Base-by-base conservation (phyloP, 1,139 yeast genomes). In the Candida sp. region DNA sequence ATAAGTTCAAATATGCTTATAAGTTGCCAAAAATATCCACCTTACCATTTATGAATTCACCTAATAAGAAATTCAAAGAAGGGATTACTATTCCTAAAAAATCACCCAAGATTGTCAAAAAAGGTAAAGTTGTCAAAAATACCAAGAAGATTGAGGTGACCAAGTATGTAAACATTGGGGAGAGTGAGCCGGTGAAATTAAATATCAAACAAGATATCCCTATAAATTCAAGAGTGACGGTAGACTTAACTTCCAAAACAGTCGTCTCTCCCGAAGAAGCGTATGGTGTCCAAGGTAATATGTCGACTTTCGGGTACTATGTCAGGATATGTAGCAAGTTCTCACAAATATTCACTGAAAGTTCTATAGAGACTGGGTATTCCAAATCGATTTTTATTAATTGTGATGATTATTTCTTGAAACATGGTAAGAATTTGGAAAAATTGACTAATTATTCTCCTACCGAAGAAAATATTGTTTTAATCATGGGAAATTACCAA, bases 211-310 rank as follows among this genome's bases (percentile, higher is more conserved):
- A 79, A 47, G 82, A 82, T 48, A 82, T 88, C 2, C 96, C 96
- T 1, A 77, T 81, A 1, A 82, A 86, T 53, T 87, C 86, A 5
- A 68, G 96, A 51, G 96, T 90, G 5, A 87, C 96, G 0, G 89
- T 90, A 1, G 90, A 90, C 56, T 56, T 80, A 27, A 70, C 78
- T 43, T 77, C 77, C 27, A 75, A 74, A 45, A 77, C 76, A 44
- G 79, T 88, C 6, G 95, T 87, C 0, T 79, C 91, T 1, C 90
- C 95, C 4, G 53, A 67, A 15, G 81, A 78, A 41, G 96, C 95
- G 0, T 88, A 87, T 57, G 87, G 87, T 1, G 55, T 64, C 3
- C 64, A 70, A 4, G 90, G 90, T 0, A 75, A 78, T 33, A 75
- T 75, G 48, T 70, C 80, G 5, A 70, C 84, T 5, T 87, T 82